Percentiles rank a stretch among this genome's conserved stretches.
phyloP scores from a whole-genome alignment of 2,329 filamentous ascomycete species.

The Hymenoscyphus fructigenus region DNA sequence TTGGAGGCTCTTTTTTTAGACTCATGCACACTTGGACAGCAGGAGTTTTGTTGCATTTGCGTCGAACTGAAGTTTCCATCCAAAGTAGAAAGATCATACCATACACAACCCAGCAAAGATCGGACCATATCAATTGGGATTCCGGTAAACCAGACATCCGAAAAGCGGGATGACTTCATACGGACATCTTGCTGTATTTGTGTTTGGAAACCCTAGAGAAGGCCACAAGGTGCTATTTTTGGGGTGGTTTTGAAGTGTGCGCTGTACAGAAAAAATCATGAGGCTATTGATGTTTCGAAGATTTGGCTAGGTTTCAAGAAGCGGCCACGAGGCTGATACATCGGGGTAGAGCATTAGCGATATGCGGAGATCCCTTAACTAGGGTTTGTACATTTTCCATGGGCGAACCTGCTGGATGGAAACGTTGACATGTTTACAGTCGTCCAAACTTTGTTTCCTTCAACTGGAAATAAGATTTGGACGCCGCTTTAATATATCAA shows the following conservation, averaged over 20 bases:
- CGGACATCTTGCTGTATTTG: not conserved
- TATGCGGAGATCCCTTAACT: not conserved
- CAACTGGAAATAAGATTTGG: not conserved
- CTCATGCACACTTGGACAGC: not conserved
- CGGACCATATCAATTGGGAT: not conserved
- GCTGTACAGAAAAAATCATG: slow-evolving; percentile 11
- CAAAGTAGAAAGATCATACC: not conserved
- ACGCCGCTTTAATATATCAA: not conserved
- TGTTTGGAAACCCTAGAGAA: slow-evolving; percentile 4
- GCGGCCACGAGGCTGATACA: not conserved
- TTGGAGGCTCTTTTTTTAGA: not conserved
- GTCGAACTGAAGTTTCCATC: not conserved
- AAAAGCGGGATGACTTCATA: slow-evolving; percentile 4
- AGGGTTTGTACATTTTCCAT: slow-evolving; percentile 7
- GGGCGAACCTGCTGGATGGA: not conserved
- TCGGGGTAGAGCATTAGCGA: slow-evolving; percentile 1
- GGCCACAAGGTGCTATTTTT: slow-evolving; percentile 8
- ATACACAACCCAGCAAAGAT: not conserved
- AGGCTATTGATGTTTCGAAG: slow-evolving; percentile 29
- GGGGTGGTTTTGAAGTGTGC: not conserved
- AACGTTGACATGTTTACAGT: not conserved
- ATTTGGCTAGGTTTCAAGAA: slow-evolving; percentile 23
- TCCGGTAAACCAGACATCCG: not conserved
- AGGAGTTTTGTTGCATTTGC: not conserved
- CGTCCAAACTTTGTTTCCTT: not conserved